A percentile compares a stretch with the other conserved stretches of the same genome.
Evolutionary conservation across 2,329 filamentous ascomycete genomes (phyloP).

Genomic region (Scortechinia acanthostroma): DNA sequence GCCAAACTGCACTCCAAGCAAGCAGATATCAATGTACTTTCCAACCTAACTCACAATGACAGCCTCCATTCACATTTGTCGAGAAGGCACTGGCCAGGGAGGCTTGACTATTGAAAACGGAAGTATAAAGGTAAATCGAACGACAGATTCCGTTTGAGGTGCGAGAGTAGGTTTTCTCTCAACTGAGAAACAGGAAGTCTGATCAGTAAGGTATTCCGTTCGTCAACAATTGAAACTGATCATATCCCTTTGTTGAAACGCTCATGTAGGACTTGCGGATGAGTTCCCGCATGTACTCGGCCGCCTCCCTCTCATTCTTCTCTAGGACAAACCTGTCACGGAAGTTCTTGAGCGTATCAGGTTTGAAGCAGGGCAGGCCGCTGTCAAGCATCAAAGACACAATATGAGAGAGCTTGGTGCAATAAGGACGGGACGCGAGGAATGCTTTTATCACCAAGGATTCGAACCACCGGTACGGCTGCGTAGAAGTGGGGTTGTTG

Average conservation of each 20-base stretch:
- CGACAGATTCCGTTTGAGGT: too few relatives aligned
- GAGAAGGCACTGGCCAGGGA: too few relatives aligned
- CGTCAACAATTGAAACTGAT: slow-evolving; percentile 93
- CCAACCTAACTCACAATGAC: too few relatives aligned
- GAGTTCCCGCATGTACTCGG: slow-evolving; percentile 84
- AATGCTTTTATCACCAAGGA: slow-evolving; percentile 94
- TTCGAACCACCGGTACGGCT: slow-evolving; percentile 92
- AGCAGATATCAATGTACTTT: too few relatives aligned
- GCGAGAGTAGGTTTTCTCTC: too few relatives aligned
- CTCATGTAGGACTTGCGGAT: slow-evolving; percentile 85
- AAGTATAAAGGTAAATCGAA: too few relatives aligned
- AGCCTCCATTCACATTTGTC: too few relatives aligned
- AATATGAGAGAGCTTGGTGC: slow-evolving; percentile 81
- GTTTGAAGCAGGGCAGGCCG: slow-evolving; percentile 94
- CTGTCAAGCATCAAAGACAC: slow-evolving; percentile 93
- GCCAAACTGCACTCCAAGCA: too few relatives aligned
- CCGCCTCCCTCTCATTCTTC: slow-evolving; percentile 83
- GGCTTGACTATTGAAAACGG: too few relatives aligned
- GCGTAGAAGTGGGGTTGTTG: slow-evolving; percentile 18
- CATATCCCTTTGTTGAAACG: slow-evolving; percentile 89
- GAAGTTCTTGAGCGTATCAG: slow-evolving; percentile 88
- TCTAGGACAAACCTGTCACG: slow-evolving; percentile 87
- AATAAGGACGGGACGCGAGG: slow-evolving; percentile 77
- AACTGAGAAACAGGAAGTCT: too few relatives aligned
- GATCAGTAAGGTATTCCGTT: slow-evolving; percentile 81